Evolutionary conservation across 2,329 filamentous ascomycete species (phyloP).

Genomic region (Sphaerostilbella broomeana): DNA sequence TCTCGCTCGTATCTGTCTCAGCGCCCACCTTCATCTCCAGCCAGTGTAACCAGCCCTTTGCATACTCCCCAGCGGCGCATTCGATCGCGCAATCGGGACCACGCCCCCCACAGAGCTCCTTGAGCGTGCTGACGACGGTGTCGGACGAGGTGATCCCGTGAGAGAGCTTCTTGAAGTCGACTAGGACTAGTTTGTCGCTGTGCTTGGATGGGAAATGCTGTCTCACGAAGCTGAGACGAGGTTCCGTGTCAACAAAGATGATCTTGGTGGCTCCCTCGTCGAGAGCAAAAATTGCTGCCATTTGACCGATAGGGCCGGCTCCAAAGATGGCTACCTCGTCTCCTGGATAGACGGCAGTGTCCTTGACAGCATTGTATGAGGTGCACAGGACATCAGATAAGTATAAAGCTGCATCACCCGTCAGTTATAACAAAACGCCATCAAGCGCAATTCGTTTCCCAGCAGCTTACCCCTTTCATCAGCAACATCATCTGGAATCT

Average conservation of each 20-base stretch:
- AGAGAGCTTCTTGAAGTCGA: constrained; percentile 60
- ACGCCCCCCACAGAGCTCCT: constrained; percentile 63
- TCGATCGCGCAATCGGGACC: constrained; percentile 72
- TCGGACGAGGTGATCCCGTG: constrained; percentile 50
- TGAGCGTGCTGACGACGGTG: constrained; percentile 64
- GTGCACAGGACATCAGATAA: constrained; percentile 76
- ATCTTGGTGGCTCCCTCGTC: constrained; percentile 67
- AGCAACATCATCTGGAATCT: constrained; percentile 69
- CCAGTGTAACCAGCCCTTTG: constrained; percentile 55
- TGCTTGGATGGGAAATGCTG: constrained; percentile 48
- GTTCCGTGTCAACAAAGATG: constrained; percentile 72
- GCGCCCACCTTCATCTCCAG: constrained; percentile 54
- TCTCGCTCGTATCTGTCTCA: constrained; percentile 80
- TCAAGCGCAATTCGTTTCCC: too few relatives aligned
- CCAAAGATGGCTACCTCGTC: constrained; percentile 79
- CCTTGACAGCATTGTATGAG: constrained; percentile 74
- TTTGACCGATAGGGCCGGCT: constrained; percentile 81
- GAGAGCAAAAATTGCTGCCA: constrained; percentile 69
- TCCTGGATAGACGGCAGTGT: constrained; percentile 70
- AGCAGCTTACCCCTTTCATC: constrained; percentile 62
- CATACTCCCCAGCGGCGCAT: constrained; percentile 54
- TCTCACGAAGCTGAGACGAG: constrained; percentile 62
- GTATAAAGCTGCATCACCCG: constrained; percentile 46
- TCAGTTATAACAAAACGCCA: background rate
- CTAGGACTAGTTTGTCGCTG: constrained; percentile 51